Base-by-base conservation (phyloP, 768 basidiomycete genomes). In the Tylopilus sp. region DNA sequence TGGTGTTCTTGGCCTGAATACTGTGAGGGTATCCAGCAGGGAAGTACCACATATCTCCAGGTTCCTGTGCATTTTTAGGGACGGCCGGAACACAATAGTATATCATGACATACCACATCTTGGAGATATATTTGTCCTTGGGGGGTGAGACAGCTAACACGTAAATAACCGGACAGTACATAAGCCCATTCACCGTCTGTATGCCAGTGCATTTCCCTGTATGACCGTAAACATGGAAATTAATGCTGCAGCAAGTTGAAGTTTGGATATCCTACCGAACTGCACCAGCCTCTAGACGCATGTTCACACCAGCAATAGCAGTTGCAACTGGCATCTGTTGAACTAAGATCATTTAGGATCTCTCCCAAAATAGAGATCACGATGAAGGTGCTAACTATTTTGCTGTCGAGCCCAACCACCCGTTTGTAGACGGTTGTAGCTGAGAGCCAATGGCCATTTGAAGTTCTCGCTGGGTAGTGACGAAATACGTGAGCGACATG, bases 381-480 rank as follows among this genome's bases (percentile, higher is more conserved):
- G n/a, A 8, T 28, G 26, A 10, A 7, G 26, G 6, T 7, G 26
- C 26, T 28, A 8, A 77, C 82, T 57, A 53, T 81, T 85, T 63
- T 82, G 74, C 57, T 80, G 74, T 30, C 81, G 72, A 13, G 80
- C 77, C 82, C 82, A 84, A 1, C 83, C 83, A 12, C 81, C 31
- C 81, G 23, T 80, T 60, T n/a, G 15, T 17, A 35, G 8, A 31
- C 31, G 31, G 12, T 31, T 12, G 31, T 31, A 13, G 13, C 31
- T 31, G 31, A 31, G 31, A 28, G 75, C 70, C 60, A 82, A 78
- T 0, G 81, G 75, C 83, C 82, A 85, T 56, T 83, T 84, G 47
- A 69, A 69, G 49, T 83, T 82, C 5, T 58, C 50, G 3, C 68
- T 74, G 48, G n/a, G 6, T n/a, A 8, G 6, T 18, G 11, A 23